phyloP scores from a whole-genome alignment of 2,329 filamentous ascomycete species.

The Talaromyces sp. region DNA sequence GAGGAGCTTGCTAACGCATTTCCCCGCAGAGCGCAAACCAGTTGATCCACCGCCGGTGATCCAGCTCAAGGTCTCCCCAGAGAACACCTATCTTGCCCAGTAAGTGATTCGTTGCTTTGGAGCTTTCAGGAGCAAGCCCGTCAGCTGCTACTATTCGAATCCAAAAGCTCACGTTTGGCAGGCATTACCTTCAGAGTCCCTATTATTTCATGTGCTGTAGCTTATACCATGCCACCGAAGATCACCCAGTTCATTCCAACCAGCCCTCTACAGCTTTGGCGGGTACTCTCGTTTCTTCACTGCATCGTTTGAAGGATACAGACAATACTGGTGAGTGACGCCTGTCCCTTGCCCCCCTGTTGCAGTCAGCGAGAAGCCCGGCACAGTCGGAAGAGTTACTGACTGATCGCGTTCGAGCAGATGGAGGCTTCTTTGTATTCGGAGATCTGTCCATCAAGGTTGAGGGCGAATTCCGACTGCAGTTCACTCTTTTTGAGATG shows the following conservation, averaged over 20 bases:
- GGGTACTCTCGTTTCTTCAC: conserved; percentile 73
- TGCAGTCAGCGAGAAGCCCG: background rate
- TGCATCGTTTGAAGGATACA: conserved; percentile 75
- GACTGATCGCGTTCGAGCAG: conserved; percentile 35
- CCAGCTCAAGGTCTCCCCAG: conserved; percentile 58
- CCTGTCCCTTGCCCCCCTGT: background rate
- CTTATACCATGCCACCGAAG: conserved; percentile 51
- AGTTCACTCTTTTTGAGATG: conserved; percentile 76
- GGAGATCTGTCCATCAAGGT: conserved; percentile 76
- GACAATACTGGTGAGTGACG: conserved; percentile 56
- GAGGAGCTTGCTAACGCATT: background rate
- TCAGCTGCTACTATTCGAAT: conserved; percentile 8
- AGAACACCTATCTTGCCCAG: conserved; percentile 53
- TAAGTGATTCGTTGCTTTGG: conserved; percentile 44
- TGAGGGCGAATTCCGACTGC: conserved; percentile 67
- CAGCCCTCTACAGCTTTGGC: conserved; percentile 55
- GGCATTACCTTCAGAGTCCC: conserved; percentile 61
- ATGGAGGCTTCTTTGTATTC: conserved; percentile 88
- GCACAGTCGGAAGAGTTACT: background rate
- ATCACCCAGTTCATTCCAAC: conserved; percentile 38
- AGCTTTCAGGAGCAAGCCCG: conserved; percentile 15
- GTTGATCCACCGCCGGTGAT: conserved; percentile 81
- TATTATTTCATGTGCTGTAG: conserved; percentile 61
- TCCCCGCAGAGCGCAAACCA: conserved; percentile 67
- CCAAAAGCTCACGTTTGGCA: conserved; percentile 26